Evolutionary conservation across 139 green algal genomes (phyloP), one percentile per base, ranked within the genome.

Genomic region (Astrephomene gubernaculifera): DNA sequence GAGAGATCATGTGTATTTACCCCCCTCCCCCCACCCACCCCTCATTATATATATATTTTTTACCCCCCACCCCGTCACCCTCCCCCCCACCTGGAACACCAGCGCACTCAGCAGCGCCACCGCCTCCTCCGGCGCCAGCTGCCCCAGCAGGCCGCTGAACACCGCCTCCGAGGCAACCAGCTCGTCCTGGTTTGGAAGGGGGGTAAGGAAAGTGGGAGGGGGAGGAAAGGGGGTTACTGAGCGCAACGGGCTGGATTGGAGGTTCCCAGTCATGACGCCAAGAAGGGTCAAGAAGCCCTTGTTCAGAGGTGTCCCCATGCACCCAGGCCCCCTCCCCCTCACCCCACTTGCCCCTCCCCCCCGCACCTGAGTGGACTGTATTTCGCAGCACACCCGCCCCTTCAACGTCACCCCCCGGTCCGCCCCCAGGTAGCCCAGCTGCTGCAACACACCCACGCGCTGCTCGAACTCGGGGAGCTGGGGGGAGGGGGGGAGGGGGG

Each of bases 111-210:
- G 91, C 63, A 99, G 91, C 8, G 97, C 95, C 7, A 97, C 96
- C 19, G 96, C 96, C 90, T 99, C 96, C 41, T 94, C 94, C 0
- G 96, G 92, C 4, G 75, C 75, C 31, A 99, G 88, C 14, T 95
- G 92, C 4, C 87, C 81, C 74, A 99, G 86, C 60, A 98, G 69
- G 17, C 96, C 96, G 0, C 81, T 79, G 89, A 99, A 98, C 45
- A 99, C 94, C 41, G 96, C 87, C 93, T 99, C 97, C 3, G 96
- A 97, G 61, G 92, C 91, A 9, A 99, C 74, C 64, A 99, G 93
- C 93, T 99, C 96, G 82, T 98, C 94, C 89, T 93, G 81, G 35
- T 10, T 25, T 31, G 63, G 31, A 19, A 33, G 31, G n/a, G 3
- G 4, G n/a, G 3, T 21, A 19, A 7, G 61, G 4, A 17, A 41